These are phyloP conservation scores for Mucor circinelloides DNA, from an alignment of 371 early-diverging fungal genomes.

Conservation along the genomic window DNA sequence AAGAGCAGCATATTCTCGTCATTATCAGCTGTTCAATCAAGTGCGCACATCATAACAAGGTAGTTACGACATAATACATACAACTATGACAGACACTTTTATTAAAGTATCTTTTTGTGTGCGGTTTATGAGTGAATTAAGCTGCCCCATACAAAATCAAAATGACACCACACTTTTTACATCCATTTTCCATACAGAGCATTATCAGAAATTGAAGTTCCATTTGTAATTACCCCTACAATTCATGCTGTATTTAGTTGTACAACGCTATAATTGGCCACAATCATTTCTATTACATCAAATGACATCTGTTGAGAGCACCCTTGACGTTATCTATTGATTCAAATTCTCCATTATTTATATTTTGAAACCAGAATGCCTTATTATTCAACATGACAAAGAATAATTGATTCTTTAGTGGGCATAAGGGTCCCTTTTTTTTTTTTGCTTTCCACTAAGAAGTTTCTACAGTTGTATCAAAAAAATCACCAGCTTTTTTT, in stretches of 20 bases:
- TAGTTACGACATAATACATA: too few relatives aligned
- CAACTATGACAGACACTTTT: neutral
- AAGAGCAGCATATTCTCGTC: too few relatives aligned
- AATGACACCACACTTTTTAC: neutral
- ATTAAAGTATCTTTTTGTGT: too few relatives aligned
- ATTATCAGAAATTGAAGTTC: neutral
- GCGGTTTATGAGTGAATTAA: too few relatives aligned
- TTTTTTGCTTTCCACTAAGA: neutral
- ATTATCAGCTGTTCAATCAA: too few relatives aligned
- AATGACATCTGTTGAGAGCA: neutral
- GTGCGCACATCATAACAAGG: too few relatives aligned
- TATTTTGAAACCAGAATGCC: too few relatives aligned
- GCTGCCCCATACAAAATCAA: neutral
- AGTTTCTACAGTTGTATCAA: neutral
- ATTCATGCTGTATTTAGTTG: neutral
- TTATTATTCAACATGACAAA: too few relatives aligned
- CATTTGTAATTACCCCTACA: neutral
- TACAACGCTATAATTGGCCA: neutral
- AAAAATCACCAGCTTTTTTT: neutral
- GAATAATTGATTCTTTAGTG: neutral
- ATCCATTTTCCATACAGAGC: neutral
- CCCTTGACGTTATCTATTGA: neutral
- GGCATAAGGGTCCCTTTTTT: neutral
- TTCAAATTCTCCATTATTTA: neutral
- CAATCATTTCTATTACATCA: neutral